Conservation (phyloP, 148 eudicot species). For the Nyssa sinensis region DNA sequence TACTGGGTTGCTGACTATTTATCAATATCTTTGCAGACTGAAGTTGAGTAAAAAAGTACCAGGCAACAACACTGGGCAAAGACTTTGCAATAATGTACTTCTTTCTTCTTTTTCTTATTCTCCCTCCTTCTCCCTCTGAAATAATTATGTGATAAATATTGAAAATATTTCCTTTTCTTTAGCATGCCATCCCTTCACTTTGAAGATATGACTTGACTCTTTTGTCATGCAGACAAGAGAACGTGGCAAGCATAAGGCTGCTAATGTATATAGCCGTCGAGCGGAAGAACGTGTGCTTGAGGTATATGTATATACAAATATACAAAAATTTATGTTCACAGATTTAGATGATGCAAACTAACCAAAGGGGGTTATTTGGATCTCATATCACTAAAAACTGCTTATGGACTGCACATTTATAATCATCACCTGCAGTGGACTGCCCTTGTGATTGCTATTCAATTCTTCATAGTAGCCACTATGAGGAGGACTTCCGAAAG, state of each 20-base stretch:
- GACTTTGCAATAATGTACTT: constrained; percentile 28
- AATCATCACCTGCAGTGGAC: neutral
- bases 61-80: constrained; percentile 16
- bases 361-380: neutral
- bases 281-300: constrained; percentile 40
- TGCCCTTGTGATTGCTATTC: neutral
- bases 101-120: neutral
- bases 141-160: neutral
- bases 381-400: neutral
- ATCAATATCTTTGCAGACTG: constrained; percentile 27
- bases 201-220: constrained; percentile 15
- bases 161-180: neutral
- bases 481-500: neutral
- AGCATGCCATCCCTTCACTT: neutral
- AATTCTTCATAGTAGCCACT: neutral
- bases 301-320: constrained; percentile 34
- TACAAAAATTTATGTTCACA: neutral
- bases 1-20: neutral
- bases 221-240: constrained; percentile 49
- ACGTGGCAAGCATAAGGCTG: constrained; percentile 20
- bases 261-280: constrained; percentile 33
- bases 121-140: neutral
- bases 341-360: neutral
- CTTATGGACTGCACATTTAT: neutral
- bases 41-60: constrained; percentile 28